These are phyloP conservation scores for Phytophthora pistaciae DNA, from an alignment of 352 stramenopile species.

Conservation along the genomic window DNA sequence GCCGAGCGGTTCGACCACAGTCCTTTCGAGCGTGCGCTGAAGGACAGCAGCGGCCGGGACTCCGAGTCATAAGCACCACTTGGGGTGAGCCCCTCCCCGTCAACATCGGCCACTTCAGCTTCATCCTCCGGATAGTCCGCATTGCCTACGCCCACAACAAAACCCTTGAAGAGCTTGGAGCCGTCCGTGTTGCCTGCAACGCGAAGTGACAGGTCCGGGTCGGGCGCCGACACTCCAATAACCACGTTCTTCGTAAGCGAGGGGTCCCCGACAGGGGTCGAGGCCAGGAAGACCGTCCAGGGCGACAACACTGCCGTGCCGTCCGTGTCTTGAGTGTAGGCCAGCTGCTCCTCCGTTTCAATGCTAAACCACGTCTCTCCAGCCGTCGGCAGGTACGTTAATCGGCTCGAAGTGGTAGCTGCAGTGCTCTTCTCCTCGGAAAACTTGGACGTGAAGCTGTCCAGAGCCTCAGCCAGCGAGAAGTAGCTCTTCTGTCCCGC, in stretches of 20 bases:
- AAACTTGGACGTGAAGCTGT: constrained; percentile 59
- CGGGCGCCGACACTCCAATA: constrained; percentile 69
- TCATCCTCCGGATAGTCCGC: constrained; percentile 46
- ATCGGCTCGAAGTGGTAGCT: constrained; percentile 50
- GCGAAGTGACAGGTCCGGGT: constrained; percentile 73
- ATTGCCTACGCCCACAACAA: constrained; percentile 78
- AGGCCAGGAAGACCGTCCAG: constrained; percentile 83
- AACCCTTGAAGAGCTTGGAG: constrained; percentile 69
- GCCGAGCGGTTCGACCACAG: constrained; percentile 56
- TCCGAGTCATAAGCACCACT: constrained; percentile 43
- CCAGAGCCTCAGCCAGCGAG: constrained; percentile 76
- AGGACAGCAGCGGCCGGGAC: constrained; percentile 53
- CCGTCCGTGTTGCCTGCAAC: constrained; percentile 68
- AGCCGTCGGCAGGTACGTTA: constrained; percentile 70
- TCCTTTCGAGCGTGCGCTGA: constrained; percentile 47
- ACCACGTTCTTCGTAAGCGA: constrained; percentile 79
- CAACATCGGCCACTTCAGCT: constrained; percentile 19
- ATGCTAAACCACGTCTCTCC: constrained; percentile 88
- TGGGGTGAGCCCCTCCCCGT: constrained; percentile 23
- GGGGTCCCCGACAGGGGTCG: constrained; percentile 55
- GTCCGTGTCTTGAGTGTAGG: constrained; percentile 80
- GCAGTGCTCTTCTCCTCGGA: not conserved
- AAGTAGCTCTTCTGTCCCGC: constrained; percentile 76
- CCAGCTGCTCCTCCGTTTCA: constrained; percentile 83
- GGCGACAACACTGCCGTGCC: constrained; percentile 70